Conservation (phyloP, 192 early-diverging fungal genomes). For the Backusella australiensis region DNA sequence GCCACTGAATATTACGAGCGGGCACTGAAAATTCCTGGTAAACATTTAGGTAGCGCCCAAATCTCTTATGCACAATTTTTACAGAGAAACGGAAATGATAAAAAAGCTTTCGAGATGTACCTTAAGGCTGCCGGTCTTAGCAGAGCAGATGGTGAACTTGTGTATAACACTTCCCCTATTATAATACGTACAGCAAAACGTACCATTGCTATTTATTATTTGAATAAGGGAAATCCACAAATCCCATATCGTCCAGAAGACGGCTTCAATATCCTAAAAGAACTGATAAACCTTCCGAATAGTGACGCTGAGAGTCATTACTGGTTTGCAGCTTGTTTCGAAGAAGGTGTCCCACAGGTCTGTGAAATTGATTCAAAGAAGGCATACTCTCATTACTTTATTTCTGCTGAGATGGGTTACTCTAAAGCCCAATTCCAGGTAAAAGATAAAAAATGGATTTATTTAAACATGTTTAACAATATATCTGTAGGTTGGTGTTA, state of each 20-base stretch:
- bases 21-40: conserved; percentile 14
- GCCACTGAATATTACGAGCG: conserved; percentile 31
- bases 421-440: conserved; percentile 36
- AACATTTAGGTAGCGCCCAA: conserved; percentile 19
- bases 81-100: conserved; percentile 22
- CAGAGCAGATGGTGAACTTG: not conserved
- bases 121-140: conserved; percentile 14
- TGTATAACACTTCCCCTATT: not conserved
- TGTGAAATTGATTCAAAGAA: conserved; percentile 5
- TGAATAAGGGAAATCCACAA: conserved; percentile 20
- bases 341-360: conserved; percentile 30
- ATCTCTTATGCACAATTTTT: conserved; percentile 28
- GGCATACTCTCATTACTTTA: conserved; percentile 27
- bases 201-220: conserved; percentile 30
- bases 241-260: conserved; percentile 11
- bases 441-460: not conserved
- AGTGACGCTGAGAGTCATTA: conserved; percentile 30
- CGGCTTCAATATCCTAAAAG: conserved; percentile 26
- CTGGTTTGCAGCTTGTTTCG: conserved; percentile 35
- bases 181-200: conserved; percentile 14
- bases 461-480: not conserved
- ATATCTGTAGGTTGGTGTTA: conserved; percentile 30
- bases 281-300: conserved; percentile 7
- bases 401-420: conserved; percentile 25
- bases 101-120: conserved; percentile 28